Conservation (phyloP, 441 rosid species). For the Eruca vesicaria region DNA sequence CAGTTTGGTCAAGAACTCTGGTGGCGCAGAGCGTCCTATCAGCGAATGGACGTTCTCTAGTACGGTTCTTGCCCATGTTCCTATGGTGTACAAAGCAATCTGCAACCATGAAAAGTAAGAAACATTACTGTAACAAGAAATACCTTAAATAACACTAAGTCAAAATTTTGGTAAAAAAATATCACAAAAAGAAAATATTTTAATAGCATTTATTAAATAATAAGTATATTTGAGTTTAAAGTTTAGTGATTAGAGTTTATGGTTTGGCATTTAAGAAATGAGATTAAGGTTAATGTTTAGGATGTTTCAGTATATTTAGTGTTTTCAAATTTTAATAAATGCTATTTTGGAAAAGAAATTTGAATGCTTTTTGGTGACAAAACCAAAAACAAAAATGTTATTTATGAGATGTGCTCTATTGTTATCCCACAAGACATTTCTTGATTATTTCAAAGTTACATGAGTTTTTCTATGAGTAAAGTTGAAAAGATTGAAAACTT, state of each 20-base stretch:
- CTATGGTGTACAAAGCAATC: slow-evolving; percentile 69
- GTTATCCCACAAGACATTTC: background rate
- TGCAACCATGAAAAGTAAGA: slow-evolving; percentile 25
- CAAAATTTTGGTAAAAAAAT: background rate
- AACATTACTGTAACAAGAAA: background rate
- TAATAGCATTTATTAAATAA: background rate
- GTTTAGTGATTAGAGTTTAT: background rate
- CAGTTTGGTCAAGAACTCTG: slow-evolving; percentile 58
- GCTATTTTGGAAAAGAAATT: background rate
- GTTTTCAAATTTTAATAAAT: background rate
- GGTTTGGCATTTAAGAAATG: too few relatives aligned
- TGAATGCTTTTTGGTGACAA: background rate
- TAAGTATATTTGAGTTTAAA: background rate
- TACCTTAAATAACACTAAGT: background rate
- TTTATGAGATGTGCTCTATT: background rate
- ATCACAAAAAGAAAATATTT: background rate
- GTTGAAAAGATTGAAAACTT: slow-evolving; percentile 15
- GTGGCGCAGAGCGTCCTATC: slow-evolving; percentile 69
- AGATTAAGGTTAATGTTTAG: too few relatives aligned
- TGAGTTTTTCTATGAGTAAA: background rate
- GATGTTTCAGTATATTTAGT: background rate
- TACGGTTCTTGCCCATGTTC: slow-evolving; percentile 63
- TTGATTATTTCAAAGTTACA: background rate
- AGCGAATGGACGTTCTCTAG: slow-evolving; percentile 66
- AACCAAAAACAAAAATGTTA: background rate